Evolutionary conservation across 2,329 filamentous ascomycete species (phyloP), one percentile per base, ranked within the genome.

Genomic region (Xylaria sp.): DNA sequence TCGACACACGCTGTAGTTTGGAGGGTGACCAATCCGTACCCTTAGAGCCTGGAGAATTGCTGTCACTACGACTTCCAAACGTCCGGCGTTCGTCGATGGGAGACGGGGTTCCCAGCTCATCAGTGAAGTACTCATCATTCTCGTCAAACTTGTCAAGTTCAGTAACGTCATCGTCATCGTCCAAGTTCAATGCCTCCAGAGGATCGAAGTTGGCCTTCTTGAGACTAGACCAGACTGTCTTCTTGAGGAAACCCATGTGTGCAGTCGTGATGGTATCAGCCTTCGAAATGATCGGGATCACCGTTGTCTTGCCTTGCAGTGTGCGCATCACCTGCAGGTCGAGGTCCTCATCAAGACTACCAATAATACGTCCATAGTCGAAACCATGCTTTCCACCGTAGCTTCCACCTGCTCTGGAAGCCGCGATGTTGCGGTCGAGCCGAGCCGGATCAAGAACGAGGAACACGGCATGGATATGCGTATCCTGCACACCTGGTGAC

Each of bases 401-500:
- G 34, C 81, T 82, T 61, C 79, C 74, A 58, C 73, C 68, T 7
- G 81, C 81, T 68, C 86, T 85, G 18, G 85, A 83, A 1, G 85
- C 81, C 23, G 87, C 83, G 60, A 95, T 86, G 69, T 93, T 97
- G 67, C 86, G 82, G 70, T 96, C 92, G 23, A 99, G 84, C 51
- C 90, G 88, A 55, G 86, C 80, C 1, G 94, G 94, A 72, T 99
- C 94, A 57, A 99, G 84, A 58, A 99, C 79, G 58, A 97, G 81
- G 76, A 99, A 96, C 57, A 92, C 92, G 66, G 91, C 95, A 73
- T 99, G 94, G 66, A 99, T 96, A 74, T 99, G 94, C 54, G 93
- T 97, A 78, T 99, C 94, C 73, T 92, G 90, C 65, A 91, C 89
- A 58, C 92, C 93, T 30, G 94, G 93, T 56, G 92, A 92, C 69